Base-by-base conservation (phyloP, 192 early-diverging fungal genomes). In the Rhizophagus prolifer region DNA sequence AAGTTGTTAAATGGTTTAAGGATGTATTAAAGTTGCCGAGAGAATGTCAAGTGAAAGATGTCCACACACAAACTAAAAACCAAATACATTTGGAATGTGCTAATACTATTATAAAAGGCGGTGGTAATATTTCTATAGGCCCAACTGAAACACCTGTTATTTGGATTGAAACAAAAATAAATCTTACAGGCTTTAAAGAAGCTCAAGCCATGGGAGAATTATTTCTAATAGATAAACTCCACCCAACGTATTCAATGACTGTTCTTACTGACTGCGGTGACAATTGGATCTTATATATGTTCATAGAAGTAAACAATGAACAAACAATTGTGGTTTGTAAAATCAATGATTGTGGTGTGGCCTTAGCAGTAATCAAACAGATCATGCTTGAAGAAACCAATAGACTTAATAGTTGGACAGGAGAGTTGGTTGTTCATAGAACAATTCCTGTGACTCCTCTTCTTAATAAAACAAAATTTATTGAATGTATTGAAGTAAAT, bases 1-100 rank as follows among this genome's bases (percentile, higher is more conserved):
- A n/a, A n/a, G n/a, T 72, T 72, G 10, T 59, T 21, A 72, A 23
- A 61, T 73, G 58, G 72, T 41, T 73, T 59, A 16, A 73, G 23
- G 16, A 72, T 31, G 47, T 19, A 36, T 41, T 72, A 72, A 25
- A 34, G 0, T 46, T 72, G 58, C 10, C 71, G 59, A 28, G 4
- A 50, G 31, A n/a, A 34, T 59, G 19, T 9, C 25, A 46, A 26
- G 30, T 59, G 26, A 59, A 31, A 36, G 54, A 72, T 60, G 16
- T 59, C n/a, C 58, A 72, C 14, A 34, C 71, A 21, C 12, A 72
- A 59, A n/a, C 30, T 1, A 72, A 58, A 47, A 19, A 59, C 50
- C 30, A 73, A 60, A 23, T 23, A 61, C 13, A 60, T 30, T 60
- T 73, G 30, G 3, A 36, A 72, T 19, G 30, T 16, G 30, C 50